Evolutionary conservation across 1,284 basidiomycete genomes (phyloP), one percentile per base, ranked within the genome.

Genomic region (Caloboletus firmus): DNA sequence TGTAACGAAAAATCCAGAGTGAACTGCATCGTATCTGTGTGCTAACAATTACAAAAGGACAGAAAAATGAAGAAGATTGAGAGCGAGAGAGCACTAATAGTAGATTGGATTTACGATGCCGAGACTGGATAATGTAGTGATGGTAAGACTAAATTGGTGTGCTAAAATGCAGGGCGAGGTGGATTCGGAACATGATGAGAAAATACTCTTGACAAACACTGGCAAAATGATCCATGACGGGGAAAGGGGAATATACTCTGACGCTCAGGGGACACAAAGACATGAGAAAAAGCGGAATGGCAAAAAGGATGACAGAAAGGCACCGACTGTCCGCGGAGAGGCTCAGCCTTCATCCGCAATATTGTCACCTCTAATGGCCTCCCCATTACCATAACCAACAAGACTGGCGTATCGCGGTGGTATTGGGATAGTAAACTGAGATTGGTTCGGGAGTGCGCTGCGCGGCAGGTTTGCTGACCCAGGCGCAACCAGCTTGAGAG

Each of bases 391-490:
- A 49, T 55, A 39, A n/a, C 50, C 44, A 46, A 52, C n/a, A 24
- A 51, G 20, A n/a, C 54, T 32, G 35, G 20, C 44, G 22, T 56
- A 51, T 40, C 64, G 56, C 5, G 49, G 7, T 31, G 67, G 64
- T 8, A 58, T 59, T 1, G 77, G 67, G 41, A 79, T 62, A 54
- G 76, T 78, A 59, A 84, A 83, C 18, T 67, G 63, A 26, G 74
- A 72, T 52, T 80, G 81, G 28, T 76, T 73, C n/a, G 81, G 77
- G 51, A 79, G 70, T 26, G 85, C 82, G 60, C 80, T 84, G 44
- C 79, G 79, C 8, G 84, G 77, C n/a, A 72, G 67, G 43, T 80
- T 68, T 28, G 54, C 20, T 22, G 63, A 63, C 24, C 71, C 61
- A 26, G 68, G 62, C 15, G 67, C 57, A 37, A 74, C 67, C 37